Evolutionary conservation across 2,329 filamentous ascomycete genomes (phyloP), one percentile per base, ranked within the genome.

Genomic region (Botrytis aclada): DNA sequence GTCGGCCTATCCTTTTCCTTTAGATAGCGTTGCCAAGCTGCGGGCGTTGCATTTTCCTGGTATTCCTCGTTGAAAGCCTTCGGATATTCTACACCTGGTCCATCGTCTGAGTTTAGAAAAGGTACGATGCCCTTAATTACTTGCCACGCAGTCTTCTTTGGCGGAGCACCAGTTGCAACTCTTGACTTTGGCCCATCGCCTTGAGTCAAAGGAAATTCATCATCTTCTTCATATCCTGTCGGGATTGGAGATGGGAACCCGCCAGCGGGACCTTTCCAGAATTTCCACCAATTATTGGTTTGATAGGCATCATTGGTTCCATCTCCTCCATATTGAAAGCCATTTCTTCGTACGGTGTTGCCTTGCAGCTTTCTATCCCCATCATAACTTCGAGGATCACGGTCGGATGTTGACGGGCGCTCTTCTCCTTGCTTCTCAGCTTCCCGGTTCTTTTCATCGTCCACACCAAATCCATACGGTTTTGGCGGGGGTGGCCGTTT

Each of bases 11-110:
- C 90, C 72, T 92, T 94, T 73, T 89, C 88, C 79, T 90, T 91
- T 69, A 98, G 84, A 83, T 95, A 98, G 74, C 90, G 92, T 78
- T 90, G 89, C 96, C 96, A 99, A 0, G 93, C 90, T 66, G 89
- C 87, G 14, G 86, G 87, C 61, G 90, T 88, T 18, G 89, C 86
- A 72, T 90, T 85, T 41, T 91, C 87, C 51, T 87, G 84, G 76
- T 85, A 88, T 1, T 91, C 86, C 47, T 88, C 81, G 74, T 92
- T 88, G 79, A 88, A 89, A 0, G 92, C 89, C 3, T 84, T 74
- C 0, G 89, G 87, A 78, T 97, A 97, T 12, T 81, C 75, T 9
- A 75, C 66, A 29, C 74, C 73, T 4, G 70, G 69, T 18, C 83
- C 81, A 12, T 79, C 76, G 34, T 79, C 76, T 0, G 69, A 62